These are phyloP conservation scores for Porpolomopsis calyptriformis DNA, from an alignment of 768 basidiomycete species.

Conservation along the genomic window DNA sequence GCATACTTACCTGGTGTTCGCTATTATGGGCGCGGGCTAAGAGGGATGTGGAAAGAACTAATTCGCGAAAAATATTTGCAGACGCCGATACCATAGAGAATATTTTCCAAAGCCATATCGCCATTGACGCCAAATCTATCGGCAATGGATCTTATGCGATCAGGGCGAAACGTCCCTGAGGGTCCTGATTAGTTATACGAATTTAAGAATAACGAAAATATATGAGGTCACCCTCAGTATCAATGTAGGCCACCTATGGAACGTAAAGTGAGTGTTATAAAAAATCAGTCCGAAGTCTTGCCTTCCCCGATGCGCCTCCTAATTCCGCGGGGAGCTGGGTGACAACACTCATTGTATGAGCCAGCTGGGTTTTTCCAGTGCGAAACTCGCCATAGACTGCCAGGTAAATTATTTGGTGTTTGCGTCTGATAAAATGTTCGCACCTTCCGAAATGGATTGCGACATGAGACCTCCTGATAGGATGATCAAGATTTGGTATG, in stretches of 20 bases:
- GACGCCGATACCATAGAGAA: slow-evolving; percentile 84
- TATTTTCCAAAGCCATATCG: slow-evolving; percentile 78
- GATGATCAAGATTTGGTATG: neutral
- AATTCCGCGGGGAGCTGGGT: slow-evolving; percentile 82
- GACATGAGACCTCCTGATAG: slow-evolving; percentile 74
- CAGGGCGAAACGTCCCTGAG: slow-evolving; percentile 86
- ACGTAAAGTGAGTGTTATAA: neutral
- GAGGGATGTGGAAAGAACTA: no score
- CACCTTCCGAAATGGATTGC: slow-evolving; percentile 89
- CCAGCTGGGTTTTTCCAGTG: slow-evolving; percentile 92
- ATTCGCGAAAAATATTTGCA: no score
- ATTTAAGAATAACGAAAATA: neutral
- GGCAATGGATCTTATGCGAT: slow-evolving; percentile 83
- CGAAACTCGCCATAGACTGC: slow-evolving; percentile 92
- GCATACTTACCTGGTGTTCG: slow-evolving; percentile 66
- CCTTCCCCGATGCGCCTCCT: slow-evolving; percentile 87
- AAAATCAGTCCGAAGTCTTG: slow-evolving; percentile 15
- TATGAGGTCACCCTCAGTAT: slow-evolving; percentile 71
- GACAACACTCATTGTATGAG: slow-evolving; percentile 90
- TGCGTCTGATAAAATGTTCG: slow-evolving; percentile 1
- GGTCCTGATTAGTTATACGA: slow-evolving; percentile 13
- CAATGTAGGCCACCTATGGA: slow-evolving; percentile 79
- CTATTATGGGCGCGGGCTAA: slow-evolving; percentile 84
- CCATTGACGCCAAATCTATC: slow-evolving; percentile 92
- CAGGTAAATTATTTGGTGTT: slow-evolving; percentile 1